A percentile compares a stretch with the other conserved stretches of the same genome.
These are phyloP conservation scores for Ganoderma boninense DNA, from an alignment of 1,284 basidiomycete genomes.

Conservation along the genomic window DNA sequence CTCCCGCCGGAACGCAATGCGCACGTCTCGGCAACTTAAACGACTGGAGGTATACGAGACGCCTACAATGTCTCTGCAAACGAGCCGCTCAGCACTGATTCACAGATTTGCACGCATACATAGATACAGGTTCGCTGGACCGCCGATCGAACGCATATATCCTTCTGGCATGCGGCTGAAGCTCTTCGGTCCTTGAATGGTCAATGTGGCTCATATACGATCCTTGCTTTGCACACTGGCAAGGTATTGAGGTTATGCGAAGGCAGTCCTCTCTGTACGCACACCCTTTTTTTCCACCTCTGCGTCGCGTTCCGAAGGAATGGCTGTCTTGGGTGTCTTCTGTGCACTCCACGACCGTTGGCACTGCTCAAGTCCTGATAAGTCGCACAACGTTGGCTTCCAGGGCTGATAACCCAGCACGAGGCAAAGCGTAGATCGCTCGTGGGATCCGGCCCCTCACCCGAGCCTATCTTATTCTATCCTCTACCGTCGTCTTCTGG, in stretches of 20 bases:
- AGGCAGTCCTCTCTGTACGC: neutral
- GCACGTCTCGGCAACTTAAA: too few species aligned
- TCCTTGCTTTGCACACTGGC: neutral
- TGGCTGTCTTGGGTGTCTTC: too few species aligned
- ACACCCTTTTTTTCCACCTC: neutral
- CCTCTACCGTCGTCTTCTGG: neutral
- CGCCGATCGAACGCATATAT: too few species aligned
- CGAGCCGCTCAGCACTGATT: too few species aligned
- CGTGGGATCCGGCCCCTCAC: neutral
- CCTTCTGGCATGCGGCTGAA: too few species aligned
- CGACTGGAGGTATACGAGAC: too few species aligned
- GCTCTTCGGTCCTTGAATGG: neutral
- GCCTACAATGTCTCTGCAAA: too few species aligned
- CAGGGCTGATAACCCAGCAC: slow-evolving; percentile 12
- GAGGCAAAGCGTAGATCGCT: slow-evolving; percentile 21
- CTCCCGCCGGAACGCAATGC: neutral
- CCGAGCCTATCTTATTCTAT: slow-evolving; percentile 21
- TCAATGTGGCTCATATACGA: neutral
- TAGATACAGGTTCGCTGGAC: too few species aligned
- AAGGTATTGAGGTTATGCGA: neutral
- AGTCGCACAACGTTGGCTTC: neutral
- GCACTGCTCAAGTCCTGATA: neutral
- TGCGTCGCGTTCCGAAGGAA: too few species aligned
- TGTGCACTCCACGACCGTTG: neutral
- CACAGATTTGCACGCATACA: too few species aligned